Evolutionary conservation across 2,329 filamentous ascomycete genomes (phyloP).

Genomic region (Paecilomyces sp.): DNA sequence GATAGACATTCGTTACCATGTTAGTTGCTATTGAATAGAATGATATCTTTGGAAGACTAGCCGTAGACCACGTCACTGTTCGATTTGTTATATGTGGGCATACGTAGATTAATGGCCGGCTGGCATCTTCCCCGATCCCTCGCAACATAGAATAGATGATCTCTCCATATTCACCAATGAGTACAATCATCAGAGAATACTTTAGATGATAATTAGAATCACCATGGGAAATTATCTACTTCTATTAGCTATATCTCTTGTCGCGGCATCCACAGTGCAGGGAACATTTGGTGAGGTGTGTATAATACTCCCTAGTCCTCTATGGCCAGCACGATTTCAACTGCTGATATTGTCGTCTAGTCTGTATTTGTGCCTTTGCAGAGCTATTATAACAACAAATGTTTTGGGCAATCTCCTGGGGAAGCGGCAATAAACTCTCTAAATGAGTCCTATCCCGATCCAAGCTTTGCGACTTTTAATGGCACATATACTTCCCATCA

Average conservation of each 20-base stretch:
- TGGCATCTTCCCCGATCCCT: too few species aligned
- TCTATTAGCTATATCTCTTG: background rate
- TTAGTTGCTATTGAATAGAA: background rate
- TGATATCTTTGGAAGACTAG: background rate
- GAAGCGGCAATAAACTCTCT: slow-evolving; percentile 40
- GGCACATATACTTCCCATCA: slow-evolving; percentile 32
- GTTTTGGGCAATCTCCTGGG: slow-evolving; percentile 37
- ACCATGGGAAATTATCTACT: background rate
- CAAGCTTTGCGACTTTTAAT: slow-evolving; percentile 16
- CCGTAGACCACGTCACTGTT: background rate
- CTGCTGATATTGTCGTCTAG: slow-evolving; percentile 2
- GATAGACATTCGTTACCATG: background rate
- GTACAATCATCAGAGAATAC: too few species aligned
- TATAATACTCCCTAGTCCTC: background rate
- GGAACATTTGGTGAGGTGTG: background rate
- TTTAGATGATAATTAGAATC: too few species aligned
- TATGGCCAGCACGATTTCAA: background rate
- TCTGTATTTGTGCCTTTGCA: slow-evolving; percentile 20
- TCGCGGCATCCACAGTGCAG: background rate
- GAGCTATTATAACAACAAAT: slow-evolving; percentile 42
- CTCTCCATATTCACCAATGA: too few species aligned
- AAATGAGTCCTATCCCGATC: slow-evolving; percentile 37
- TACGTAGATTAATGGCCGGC: too few species aligned
- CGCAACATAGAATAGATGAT: too few species aligned
- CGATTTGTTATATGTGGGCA: background rate